phyloP scores from a whole-genome alignment of 2,329 filamentous ascomycete species.

The Coniochaeta pulveracea region DNA sequence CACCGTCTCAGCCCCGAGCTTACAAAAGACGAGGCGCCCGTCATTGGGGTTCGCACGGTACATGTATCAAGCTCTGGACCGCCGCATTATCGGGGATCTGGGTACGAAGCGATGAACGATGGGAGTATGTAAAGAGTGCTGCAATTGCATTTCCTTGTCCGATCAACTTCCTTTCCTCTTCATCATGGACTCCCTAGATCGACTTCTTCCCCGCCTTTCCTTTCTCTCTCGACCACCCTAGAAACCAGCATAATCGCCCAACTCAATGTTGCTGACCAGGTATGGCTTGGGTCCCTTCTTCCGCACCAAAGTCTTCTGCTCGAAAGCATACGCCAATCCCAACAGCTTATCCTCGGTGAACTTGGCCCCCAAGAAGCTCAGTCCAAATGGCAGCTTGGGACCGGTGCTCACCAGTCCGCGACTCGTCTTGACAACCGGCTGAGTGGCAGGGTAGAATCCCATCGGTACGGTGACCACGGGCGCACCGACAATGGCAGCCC shows the following conservation, averaged over 20 bases:
- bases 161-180: no score
- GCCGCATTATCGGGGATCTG: no score
- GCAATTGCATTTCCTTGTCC: no score
- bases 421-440: slow-evolving; percentile 27
- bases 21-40: no score
- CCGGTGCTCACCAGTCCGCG: slow-evolving; percentile 36
- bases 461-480: slow-evolving; percentile 55
- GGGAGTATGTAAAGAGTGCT: no score
- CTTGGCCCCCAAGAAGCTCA: slow-evolving; percentile 4
- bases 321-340: slow-evolving; percentile 2
- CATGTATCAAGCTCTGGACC: no score
- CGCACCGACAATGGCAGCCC: slow-evolving; percentile 44
- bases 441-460: slow-evolving; percentile 41
- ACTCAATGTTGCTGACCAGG: not conserved
- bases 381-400: slow-evolving; percentile 23
- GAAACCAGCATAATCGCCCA: slow-evolving; percentile 2
- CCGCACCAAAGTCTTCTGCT: slow-evolving; percentile 1
- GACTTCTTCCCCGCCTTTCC: no score
- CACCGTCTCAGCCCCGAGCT: no score
- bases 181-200: no score
- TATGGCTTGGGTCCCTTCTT: slow-evolving; percentile 1
- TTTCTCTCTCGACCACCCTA: no score
- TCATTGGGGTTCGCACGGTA: no score
- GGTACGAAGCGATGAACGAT: no score
- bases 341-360: slow-evolving; percentile 5